These are phyloP conservation scores for Nigrospora osmanthi DNA, from an alignment of 2,329 filamentous ascomycete genomes.

Conservation along the genomic window DNA sequence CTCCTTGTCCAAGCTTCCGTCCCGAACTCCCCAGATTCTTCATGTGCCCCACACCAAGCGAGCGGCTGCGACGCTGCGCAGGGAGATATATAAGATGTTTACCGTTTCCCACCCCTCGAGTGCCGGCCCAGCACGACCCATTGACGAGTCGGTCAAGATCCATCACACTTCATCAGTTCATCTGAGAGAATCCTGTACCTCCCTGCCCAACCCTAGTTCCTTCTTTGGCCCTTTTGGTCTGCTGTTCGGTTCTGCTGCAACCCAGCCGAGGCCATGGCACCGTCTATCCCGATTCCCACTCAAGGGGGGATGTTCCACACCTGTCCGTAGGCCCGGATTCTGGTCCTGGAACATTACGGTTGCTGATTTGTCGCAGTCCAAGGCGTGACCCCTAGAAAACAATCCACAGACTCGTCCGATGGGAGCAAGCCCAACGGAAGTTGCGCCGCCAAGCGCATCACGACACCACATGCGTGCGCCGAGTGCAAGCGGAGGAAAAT, in stretches of 20 bases:
- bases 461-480: conserved; percentile 31
- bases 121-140: not conserved
- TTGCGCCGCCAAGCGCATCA: conserved; percentile 23
- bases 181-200: too few relatives aligned
- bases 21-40: conserved; percentile 1
- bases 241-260: not conserved
- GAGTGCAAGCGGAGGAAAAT: conserved; percentile 71
- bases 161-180: too few relatives aligned
- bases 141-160: too few relatives aligned
- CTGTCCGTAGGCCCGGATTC: conserved; percentile 18
- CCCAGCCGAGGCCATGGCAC: conserved; percentile 25
- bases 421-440: conserved; percentile 19
- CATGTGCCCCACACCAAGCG: not conserved
- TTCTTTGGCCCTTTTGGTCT: too few relatives aligned
- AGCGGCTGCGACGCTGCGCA: not conserved
- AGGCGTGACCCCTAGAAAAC: conserved; percentile 43
- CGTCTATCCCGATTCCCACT: conserved; percentile 36
- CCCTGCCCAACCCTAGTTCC: too few relatives aligned
- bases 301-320: conserved; percentile 46
- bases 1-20: not conserved
- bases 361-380: conserved; percentile 25
- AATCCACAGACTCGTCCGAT: conserved; percentile 31
- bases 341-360: too few relatives aligned
- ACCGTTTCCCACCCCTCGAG: not conserved
- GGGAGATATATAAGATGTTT: not conserved